phyloP scores from a whole-genome alignment of 1,284 basidiomycete genomes.

The Cryptococcus jaspeensis region DNA sequence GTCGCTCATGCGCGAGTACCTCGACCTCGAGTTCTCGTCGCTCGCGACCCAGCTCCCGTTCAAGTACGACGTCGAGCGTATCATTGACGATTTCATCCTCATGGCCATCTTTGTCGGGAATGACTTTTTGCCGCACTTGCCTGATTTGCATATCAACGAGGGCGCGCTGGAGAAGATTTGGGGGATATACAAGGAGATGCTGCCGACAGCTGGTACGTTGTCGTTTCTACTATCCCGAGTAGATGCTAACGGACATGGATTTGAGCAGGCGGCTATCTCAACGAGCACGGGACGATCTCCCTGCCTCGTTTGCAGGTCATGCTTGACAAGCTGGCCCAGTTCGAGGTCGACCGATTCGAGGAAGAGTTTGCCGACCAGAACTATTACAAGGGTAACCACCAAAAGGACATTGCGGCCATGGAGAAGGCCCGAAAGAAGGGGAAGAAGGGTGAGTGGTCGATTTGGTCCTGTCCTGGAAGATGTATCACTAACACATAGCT shows the following conservation, averaged over 20 bases:
- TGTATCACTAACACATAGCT: not conserved
- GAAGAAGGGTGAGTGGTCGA: conserved; percentile 43
- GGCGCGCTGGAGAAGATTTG: conserved; percentile 91
- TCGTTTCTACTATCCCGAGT: not conserved
- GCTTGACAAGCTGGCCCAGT: conserved; percentile 79
- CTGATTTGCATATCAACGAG: conserved; percentile 96
- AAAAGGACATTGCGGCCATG: conserved; percentile 61
- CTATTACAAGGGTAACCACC: conserved; percentile 88
- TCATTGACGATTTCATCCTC: conserved; percentile 97
- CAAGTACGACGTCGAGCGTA: conserved; percentile 77
- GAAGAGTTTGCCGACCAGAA: conserved; percentile 82
- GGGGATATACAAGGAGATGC: conserved; percentile 88
- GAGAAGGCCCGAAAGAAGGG: conserved; percentile 51
- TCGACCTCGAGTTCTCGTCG: conserved; percentile 84
- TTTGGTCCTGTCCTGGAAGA: not conserved
- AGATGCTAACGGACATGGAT: not conserved
- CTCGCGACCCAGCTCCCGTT: conserved; percentile 62
- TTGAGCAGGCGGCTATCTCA: conserved; percentile 79
- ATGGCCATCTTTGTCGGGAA: conserved; percentile 99
- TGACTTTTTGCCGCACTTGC: conserved; percentile 96
- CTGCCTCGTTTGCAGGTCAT: conserved; percentile 79
- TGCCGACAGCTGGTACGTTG: conserved; percentile 72
- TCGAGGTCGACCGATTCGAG: conserved; percentile 88
- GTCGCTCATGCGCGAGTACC: conserved; percentile 92
- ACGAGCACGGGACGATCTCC: conserved; percentile 83